Conservation (phyloP, 306 rosid species). For the Trifolium repens region DNA sequence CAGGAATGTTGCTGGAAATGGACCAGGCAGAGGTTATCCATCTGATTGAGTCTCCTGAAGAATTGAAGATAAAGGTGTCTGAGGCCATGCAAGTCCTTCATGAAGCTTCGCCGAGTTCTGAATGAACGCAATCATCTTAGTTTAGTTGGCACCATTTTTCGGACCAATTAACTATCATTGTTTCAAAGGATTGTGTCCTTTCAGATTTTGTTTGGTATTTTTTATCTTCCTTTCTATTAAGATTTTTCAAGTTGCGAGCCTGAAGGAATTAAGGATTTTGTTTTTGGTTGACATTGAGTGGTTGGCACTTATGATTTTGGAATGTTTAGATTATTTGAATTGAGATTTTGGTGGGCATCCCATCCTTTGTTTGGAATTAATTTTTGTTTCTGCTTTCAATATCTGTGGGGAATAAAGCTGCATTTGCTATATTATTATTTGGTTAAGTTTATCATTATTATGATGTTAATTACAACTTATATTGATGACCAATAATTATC, state of each 20-base stretch:
- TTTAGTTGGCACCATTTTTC: neutral
- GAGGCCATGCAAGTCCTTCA: slow-evolving; percentile 83
- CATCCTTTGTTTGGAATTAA: neutral
- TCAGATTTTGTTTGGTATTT: neutral
- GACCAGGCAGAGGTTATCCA: slow-evolving; percentile 91
- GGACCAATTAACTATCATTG: neutral
- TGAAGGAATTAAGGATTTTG: neutral
- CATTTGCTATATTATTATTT: neutral
- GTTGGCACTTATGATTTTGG: neutral
- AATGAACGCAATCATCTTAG: slow-evolving; percentile 46
- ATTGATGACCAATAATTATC: neutral
- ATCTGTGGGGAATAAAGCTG: too few species aligned
- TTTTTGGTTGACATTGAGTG: neutral
- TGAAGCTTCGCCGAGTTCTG: slow-evolving; percentile 61
- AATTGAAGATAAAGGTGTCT: slow-evolving; percentile 71
- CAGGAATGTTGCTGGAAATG: slow-evolving; percentile 90
- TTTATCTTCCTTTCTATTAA: neutral
- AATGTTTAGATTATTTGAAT: neutral
- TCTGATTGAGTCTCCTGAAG: slow-evolving; percentile 87
- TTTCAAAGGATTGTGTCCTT: neutral
- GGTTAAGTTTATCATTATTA: neutral
- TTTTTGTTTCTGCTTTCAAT: too few species aligned
- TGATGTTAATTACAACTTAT: neutral
- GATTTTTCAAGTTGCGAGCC: neutral
- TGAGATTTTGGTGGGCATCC: neutral